phyloP scores from a whole-genome alignment of 345 rosid species.

The Heritiera fomes region DNA sequence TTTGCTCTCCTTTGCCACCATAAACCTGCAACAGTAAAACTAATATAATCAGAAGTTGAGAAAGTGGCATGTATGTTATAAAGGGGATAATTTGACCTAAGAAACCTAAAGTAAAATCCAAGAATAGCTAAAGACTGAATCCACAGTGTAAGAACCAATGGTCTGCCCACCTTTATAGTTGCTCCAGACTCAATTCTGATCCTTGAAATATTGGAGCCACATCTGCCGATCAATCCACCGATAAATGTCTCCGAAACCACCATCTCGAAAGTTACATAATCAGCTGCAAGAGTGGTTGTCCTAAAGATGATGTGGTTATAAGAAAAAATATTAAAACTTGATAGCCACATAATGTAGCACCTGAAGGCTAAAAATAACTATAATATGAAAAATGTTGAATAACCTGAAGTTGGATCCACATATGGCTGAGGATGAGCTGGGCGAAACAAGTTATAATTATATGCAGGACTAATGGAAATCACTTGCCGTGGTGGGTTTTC shows the following conservation, averaged over 20 bases:
- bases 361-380: slow-evolving; percentile 13
- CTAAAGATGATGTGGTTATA: slow-evolving; percentile 62
- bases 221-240: slow-evolving; percentile 69
- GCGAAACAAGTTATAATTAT: slow-evolving; percentile 43
- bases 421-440: slow-evolving; percentile 43
- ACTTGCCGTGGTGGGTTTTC: slow-evolving; percentile 72
- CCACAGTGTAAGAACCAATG: neutral
- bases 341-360: slow-evolving; percentile 36
- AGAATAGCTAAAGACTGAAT: neutral
- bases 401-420: slow-evolving; percentile 63
- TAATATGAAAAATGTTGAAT: slow-evolving; percentile 24
- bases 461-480: slow-evolving; percentile 62
- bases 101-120: neutral
- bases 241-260: slow-evolving; percentile 59
- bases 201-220: slow-evolving; percentile 70
- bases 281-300: slow-evolving; percentile 80
- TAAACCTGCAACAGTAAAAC: slow-evolving; percentile 39
- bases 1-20: slow-evolving; percentile 62
- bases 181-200: slow-evolving; percentile 67
- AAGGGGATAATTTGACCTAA: neutral
- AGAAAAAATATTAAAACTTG: slow-evolving; percentile 48
- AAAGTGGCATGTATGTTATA: neutral
- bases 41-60: neutral
- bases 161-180: slow-evolving; percentile 46
- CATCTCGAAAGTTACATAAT: slow-evolving; percentile 63